phyloP scores from a whole-genome alignment of 768 basidiomycete species.

The Phylloporus arenicola region DNA sequence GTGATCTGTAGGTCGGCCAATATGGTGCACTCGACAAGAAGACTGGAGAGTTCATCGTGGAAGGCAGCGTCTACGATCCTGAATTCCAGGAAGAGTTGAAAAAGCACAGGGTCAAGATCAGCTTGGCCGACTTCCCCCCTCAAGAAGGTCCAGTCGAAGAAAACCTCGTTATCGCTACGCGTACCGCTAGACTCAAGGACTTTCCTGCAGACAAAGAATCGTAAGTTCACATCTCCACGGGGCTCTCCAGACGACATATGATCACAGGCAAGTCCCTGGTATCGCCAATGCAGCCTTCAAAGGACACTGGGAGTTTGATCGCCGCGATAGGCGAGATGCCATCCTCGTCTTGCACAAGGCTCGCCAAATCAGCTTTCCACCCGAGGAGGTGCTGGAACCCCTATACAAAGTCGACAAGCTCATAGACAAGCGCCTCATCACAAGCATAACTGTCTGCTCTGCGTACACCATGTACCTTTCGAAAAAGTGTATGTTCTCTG shows the following conservation, averaged over 20 bases:
- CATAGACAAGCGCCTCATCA: slow-evolving; percentile 29
- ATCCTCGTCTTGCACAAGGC: slow-evolving; percentile 31
- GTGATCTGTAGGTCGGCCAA: slow-evolving; percentile 28
- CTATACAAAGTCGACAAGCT: slow-evolving; percentile 25
- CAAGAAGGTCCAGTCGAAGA: slow-evolving; percentile 16
- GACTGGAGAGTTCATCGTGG: slow-evolving; percentile 27
- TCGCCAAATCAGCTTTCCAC: slow-evolving; percentile 16
- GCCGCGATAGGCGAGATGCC: slow-evolving; percentile 22
- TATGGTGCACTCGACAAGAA: slow-evolving; percentile 31
- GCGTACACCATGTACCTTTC: slow-evolving; percentile 32
- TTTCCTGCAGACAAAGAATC: slow-evolving; percentile 8
- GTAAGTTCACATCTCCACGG: slow-evolving; percentile 12
- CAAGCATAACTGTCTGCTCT: slow-evolving; percentile 25
- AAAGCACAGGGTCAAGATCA: slow-evolving; percentile 7
- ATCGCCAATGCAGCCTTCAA: slow-evolving; percentile 26
- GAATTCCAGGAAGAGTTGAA: slow-evolving; percentile 16
- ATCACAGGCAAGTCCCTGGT: slow-evolving; percentile 10
- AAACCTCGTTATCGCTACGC: slow-evolving; percentile 20
- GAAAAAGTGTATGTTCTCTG: slow-evolving; percentile 12
- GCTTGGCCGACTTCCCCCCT: slow-evolving; percentile 15
- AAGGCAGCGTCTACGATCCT: slow-evolving; percentile 33
- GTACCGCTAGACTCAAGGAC: slow-evolving; percentile 11
- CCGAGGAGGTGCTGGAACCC: slow-evolving; percentile 18
- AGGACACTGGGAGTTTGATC: slow-evolving; percentile 29
- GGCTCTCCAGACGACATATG: neutral